Conservation (phyloP, 345 rosid genomes). For the Eucalyptus regnans region DNA sequence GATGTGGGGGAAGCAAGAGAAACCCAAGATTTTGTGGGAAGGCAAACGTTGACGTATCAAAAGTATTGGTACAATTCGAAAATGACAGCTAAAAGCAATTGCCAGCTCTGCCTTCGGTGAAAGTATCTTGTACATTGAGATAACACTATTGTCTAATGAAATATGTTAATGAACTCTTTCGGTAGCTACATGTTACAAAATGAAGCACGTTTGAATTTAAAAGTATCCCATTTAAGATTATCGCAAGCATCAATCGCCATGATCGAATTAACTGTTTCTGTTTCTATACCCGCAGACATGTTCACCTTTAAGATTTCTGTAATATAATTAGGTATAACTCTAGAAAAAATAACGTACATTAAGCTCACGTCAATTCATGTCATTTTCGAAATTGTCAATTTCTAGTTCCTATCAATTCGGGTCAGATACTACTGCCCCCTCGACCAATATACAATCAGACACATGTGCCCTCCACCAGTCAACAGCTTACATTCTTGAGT, state of each 20-base stretch:
- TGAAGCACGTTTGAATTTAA: not conserved
- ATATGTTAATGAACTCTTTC: not conserved
- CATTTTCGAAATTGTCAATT: not conserved
- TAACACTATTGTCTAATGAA: not conserved
- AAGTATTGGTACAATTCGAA: not conserved
- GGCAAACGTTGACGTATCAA: not conserved
- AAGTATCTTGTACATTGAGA: not conserved
- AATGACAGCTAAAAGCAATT: not conserved
- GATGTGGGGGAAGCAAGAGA: not conserved
- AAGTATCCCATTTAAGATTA: not conserved
- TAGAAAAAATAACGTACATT: not conserved
- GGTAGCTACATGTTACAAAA: not conserved
- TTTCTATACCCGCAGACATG: not conserved
- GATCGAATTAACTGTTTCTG: not conserved
- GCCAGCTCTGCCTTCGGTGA: not conserved
- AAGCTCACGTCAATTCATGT: not conserved
- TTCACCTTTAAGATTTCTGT: not conserved
- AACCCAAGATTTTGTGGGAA: not conserved
- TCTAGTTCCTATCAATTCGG: not conserved
- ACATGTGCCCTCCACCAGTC: not conserved
- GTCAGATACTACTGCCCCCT: not conserved
- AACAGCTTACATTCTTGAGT: not conserved
- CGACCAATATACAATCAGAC: not conserved
- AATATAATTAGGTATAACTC: not conserved
- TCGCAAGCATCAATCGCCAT: not conserved